Evolutionary conservation across 805 yeast species (phyloP), one percentile per base, ranked within the genome.

Genomic region (Trichomonascus vanleenenianus): DNA sequence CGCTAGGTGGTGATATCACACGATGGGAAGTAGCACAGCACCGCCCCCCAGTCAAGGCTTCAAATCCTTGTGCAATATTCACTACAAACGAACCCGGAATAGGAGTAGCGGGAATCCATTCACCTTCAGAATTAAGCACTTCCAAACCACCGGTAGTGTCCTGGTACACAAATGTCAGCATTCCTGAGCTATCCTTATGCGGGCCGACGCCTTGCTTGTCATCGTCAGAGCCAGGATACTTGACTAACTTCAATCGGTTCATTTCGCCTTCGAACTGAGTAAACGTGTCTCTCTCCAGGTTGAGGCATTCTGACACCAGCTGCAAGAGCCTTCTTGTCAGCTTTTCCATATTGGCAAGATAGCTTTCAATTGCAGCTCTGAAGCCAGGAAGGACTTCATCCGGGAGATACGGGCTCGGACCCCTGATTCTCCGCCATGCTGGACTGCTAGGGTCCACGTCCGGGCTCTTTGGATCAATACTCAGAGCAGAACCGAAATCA

Each of bases 11-110:
- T 16, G 70, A 66, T 42, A 66, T 52, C 7, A 77, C 82, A 38
- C 74, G 62, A 55, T 78, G 84, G 14, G 77, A 73, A 0, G 83
- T 76, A 16, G 83, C 81, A 43, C 73, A 72, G 53, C 81, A 76
- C 3, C 74, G 72, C 0, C 82, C 83, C 33, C 70, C 70, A 4
- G 81, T 74, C 34, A 78, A 61, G 1, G 81, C 79, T 56, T 78
- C 83, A 37, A 78, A 66, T 2, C 81, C 77, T 54, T 77, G 82
- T 11, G 83, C 83, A 12, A 71, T 77, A 50, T 76, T 76, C 2
- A 78, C 79, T 6, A 78, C 82, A 40, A 76, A 64, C 1, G 75
- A 60, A 19, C 68, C 67, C 0, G 71, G 68, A 11, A 73, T 55
- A 22, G 78, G 76, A 1, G 74, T 72, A 8, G 77, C 80, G 4